A percentile compares a stretch with the other conserved stretches of the same genome.
Conservation (phyloP, 305 asterid genomes). For the Nicotiana rustica region DNA sequence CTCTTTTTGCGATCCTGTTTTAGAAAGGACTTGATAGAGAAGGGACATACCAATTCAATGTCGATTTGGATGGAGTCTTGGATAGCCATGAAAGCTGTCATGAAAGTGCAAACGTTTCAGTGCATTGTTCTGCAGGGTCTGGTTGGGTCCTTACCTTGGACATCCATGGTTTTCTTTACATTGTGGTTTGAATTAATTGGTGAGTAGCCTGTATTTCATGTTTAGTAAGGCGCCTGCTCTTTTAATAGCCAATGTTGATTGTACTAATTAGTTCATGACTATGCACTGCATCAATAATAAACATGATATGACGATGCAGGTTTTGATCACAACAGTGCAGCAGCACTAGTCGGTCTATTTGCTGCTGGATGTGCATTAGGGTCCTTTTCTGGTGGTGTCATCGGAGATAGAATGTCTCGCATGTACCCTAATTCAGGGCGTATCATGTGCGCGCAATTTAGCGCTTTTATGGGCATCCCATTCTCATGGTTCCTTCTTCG, state of each 20-base stretch:
- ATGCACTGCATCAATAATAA: background rate
- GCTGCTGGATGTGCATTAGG: conserved; percentile 97
- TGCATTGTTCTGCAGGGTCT: conserved; percentile 91
- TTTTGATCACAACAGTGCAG: conserved; percentile 84
- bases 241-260: background rate
- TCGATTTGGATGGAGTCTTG: conserved; percentile 84
- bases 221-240: background rate
- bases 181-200: conserved; percentile 93
- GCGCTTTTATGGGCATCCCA: conserved; percentile 91
- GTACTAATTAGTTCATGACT: background rate
- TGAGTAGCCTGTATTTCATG: conserved; percentile 36
- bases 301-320: conserved; percentile 53
- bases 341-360: conserved; percentile 79
- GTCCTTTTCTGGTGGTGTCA: conserved; percentile 81
- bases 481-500: conserved; percentile 77
- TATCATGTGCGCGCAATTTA: conserved; percentile 91
- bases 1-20: background rate
- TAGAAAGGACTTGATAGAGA: conserved; percentile 73
- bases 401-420: conserved; percentile 75
- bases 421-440: conserved; percentile 79
- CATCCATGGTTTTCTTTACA: conserved; percentile 89
- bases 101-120: conserved; percentile 85
- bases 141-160: conserved; percentile 93
- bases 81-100: conserved; percentile 82
- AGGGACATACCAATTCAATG: conserved; percentile 48